Percentiles rank a stretch among this genome's conserved stretches.
phyloP scores from a whole-genome alignment of 83 land plant species.

The Picea abies region DNA sequence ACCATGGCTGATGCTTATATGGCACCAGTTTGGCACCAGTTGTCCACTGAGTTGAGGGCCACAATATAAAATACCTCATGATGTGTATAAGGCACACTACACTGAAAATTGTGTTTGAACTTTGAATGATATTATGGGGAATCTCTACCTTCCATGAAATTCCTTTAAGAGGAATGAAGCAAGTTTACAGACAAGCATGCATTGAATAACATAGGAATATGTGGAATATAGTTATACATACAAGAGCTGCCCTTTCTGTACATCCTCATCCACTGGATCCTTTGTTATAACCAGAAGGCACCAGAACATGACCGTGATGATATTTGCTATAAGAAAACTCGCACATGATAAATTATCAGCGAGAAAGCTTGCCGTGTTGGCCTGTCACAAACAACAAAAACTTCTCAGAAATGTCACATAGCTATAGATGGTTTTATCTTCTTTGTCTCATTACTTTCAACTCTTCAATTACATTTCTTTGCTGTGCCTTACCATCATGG shows the following conservation, averaged over 20 bases:
- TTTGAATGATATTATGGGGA: background rate
- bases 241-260: slow-evolving; percentile 4
- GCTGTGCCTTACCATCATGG: background rate
- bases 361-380: slow-evolving; percentile 9
- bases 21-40: too few relatives aligned
- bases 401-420: background rate
- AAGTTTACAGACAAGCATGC: background rate
- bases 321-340: slow-evolving; percentile 29
- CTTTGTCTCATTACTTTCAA: background rate
- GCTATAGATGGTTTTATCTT: background rate
- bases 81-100: background rate
- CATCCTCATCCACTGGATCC: slow-evolving; percentile 18
- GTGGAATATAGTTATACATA: background rate
- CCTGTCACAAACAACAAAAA: slow-evolving; percentile 16
- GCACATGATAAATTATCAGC: slow-evolving; percentile 39
- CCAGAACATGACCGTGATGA: slow-evolving; percentile 33
- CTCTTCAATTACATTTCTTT: background rate
- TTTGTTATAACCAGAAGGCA: slow-evolving; percentile 15
- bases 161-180: background rate
- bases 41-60: too few relatives aligned
- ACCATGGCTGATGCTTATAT: too few relatives aligned
- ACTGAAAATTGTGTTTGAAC: background rate
- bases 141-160: background rate
- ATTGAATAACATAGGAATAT: background rate
- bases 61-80: background rate